These are phyloP conservation scores for Quambalaria eucalypti DNA, from an alignment of 1,284 basidiomycete genomes.

Conservation along the genomic window DNA sequence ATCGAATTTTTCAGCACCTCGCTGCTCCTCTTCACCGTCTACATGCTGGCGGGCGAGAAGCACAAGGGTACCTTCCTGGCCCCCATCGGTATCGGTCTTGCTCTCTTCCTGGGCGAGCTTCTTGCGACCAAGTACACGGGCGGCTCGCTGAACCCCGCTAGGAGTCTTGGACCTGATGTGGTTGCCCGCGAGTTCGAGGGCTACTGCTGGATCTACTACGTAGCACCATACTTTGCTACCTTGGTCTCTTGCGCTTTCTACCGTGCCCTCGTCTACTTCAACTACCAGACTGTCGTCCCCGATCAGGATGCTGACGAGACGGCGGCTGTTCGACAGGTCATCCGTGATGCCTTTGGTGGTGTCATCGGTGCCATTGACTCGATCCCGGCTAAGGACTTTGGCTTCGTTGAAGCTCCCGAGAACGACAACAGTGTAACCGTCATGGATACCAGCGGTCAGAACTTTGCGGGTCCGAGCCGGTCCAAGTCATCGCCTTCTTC, in stretches of 20 bases:
- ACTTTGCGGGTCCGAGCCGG: no score
- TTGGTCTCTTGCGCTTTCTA: slow-evolving; percentile 25
- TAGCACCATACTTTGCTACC: slow-evolving; percentile 22
- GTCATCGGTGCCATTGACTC: slow-evolving; percentile 18
- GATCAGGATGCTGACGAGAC: slow-evolving; percentile 28
- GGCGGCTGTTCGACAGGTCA: slow-evolving; percentile 10
- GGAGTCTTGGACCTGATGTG: slow-evolving; percentile 28
- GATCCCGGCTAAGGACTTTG: slow-evolving; percentile 5
- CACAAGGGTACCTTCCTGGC: slow-evolving; percentile 63
- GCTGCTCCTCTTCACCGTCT: slow-evolving; percentile 22
- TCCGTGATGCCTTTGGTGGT: slow-evolving; percentile 21
- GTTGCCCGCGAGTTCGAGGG: slow-evolving; percentile 16
- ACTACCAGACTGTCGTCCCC: slow-evolving; percentile 26
- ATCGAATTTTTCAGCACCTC: slow-evolving; percentile 15
- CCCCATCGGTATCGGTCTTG: slow-evolving; percentile 57
- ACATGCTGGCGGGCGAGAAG: slow-evolving; percentile 46
- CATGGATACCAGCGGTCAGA: no score
- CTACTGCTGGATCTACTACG: slow-evolving; percentile 30
- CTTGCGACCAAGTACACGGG: slow-evolving; percentile 29
- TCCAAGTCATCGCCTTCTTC: no score
- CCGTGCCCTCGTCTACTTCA: slow-evolving; percentile 15
- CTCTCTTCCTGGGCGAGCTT: slow-evolving; percentile 15
- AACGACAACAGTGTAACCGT: no score
- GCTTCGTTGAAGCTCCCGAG: no score
- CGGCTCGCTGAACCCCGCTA: slow-evolving; percentile 32